A percentile compares a stretch with the other conserved stretches of the same genome.
Evolutionary conservation across 2,329 filamentous ascomycete genomes (phyloP).

Genomic region (Penicillium sp.): DNA sequence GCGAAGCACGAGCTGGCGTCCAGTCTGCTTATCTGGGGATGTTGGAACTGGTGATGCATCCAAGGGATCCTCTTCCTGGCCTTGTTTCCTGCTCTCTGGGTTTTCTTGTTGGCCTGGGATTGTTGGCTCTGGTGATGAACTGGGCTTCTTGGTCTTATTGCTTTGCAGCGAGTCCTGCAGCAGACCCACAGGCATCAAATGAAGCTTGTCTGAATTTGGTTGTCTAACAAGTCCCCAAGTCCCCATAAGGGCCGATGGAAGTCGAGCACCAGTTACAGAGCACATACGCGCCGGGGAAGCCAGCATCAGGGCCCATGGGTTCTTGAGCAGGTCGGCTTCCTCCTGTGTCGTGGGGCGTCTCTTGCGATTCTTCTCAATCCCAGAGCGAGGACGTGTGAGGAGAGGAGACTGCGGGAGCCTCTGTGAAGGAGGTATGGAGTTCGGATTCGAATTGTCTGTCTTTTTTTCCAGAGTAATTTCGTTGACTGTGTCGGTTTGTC

Average conservation of each 20-base stretch:
- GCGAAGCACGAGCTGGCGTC: slow-evolving; percentile 26
- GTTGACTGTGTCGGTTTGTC: background rate
- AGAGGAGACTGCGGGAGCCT: slow-evolving; percentile 41
- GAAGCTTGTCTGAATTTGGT: slow-evolving; percentile 28
- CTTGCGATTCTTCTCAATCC: slow-evolving; percentile 27
- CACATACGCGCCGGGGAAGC: slow-evolving; percentile 41
- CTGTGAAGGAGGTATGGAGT: slow-evolving; percentile 28
- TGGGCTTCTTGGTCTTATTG: slow-evolving; percentile 1
- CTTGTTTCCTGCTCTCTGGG: fast-evolving
- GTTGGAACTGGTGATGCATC: background rate
- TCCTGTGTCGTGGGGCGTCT: slow-evolving; percentile 26
- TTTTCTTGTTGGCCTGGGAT: background rate
- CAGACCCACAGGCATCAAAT: slow-evolving; percentile 36
- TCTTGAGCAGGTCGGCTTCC: slow-evolving; percentile 32
- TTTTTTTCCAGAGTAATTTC: background rate
- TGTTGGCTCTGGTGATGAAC: slow-evolving; percentile 11
- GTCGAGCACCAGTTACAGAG: slow-evolving; percentile 30
- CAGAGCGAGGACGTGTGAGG: slow-evolving; percentile 24
- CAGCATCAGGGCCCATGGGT: slow-evolving; percentile 44
- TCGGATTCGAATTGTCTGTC: background rate
- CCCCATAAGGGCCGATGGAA: slow-evolving; percentile 36
- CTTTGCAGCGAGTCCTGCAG: slow-evolving; percentile 32
- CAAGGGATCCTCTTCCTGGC: background rate
- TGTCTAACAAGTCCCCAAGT: slow-evolving; percentile 39
- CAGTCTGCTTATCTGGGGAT: background rate